These are phyloP conservation scores for Ustilago xerochloae DNA, from an alignment of 1,284 basidiomycete species.

Conservation along the genomic window DNA sequence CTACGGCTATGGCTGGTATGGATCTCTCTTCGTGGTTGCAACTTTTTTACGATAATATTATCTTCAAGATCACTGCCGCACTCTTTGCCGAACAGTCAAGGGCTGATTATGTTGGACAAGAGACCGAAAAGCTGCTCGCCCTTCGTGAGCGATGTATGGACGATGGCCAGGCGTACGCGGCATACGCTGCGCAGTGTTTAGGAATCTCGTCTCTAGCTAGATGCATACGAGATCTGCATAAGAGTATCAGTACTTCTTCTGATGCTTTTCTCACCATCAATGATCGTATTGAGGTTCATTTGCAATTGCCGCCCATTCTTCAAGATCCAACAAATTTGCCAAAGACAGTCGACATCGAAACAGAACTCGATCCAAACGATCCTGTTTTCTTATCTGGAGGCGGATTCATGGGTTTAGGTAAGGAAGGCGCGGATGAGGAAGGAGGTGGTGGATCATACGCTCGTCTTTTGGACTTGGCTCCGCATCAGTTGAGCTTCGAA, in stretches of 20 bases:
- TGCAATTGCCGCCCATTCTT: slow-evolving; percentile 64
- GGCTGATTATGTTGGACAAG: slow-evolving; percentile 50
- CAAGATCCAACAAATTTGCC: slow-evolving; percentile 45
- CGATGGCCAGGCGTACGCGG: slow-evolving; percentile 51
- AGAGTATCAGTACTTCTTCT: slow-evolving; percentile 52
- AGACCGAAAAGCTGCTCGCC: slow-evolving; percentile 51
- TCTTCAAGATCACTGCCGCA: slow-evolving; percentile 66
- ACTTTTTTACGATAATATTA: slow-evolving; percentile 64
- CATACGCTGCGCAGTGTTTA: slow-evolving; percentile 48
- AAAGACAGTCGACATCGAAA: slow-evolving; percentile 58
- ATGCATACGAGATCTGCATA: slow-evolving; percentile 52
- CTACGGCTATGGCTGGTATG: slow-evolving; percentile 40
- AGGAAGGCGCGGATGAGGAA: slow-evolving; percentile 35
- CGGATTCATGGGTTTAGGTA: slow-evolving; percentile 40
- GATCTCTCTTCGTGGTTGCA: slow-evolving; percentile 57
- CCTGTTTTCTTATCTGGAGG: slow-evolving; percentile 54
- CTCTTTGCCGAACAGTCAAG: slow-evolving; percentile 62
- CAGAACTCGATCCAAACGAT: slow-evolving; percentile 59
- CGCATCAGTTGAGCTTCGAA: slow-evolving; percentile 44
- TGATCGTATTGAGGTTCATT: slow-evolving; percentile 57
- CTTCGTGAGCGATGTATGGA: slow-evolving; percentile 60
- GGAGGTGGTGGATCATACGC: slow-evolving; percentile 29
- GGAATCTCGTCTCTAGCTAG: slow-evolving; percentile 58
- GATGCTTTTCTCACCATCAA: slow-evolving; percentile 62
- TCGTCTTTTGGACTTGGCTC: slow-evolving; percentile 22